phyloP scores from a whole-genome alignment of 345 rosid genomes.

The Boechera divaricarpa region DNA sequence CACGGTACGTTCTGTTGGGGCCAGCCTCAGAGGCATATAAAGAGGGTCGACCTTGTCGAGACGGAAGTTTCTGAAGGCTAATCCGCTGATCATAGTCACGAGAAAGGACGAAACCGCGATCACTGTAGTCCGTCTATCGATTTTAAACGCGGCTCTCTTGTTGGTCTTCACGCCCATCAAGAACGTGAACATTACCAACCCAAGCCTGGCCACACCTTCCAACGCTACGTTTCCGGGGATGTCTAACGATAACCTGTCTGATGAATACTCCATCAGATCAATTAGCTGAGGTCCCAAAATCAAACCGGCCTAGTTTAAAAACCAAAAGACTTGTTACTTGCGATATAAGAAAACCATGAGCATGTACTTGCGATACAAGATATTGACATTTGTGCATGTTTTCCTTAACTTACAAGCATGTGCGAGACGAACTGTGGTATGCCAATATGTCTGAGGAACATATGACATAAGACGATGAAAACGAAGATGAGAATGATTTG shows the following conservation, averaged over 20 bases:
- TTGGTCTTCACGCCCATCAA: slow-evolving; percentile 59
- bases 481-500: slow-evolving; percentile 36
- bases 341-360: neutral
- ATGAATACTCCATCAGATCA: slow-evolving; percentile 28
- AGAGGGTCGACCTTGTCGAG: slow-evolving; percentile 39
- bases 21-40: slow-evolving; percentile 38
- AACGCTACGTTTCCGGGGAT: slow-evolving; percentile 31
- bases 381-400: neutral
- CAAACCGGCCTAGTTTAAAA: slow-evolving; percentile 34
- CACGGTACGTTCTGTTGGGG: slow-evolving; percentile 37
- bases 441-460: slow-evolving; percentile 40
- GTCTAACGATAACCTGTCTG: slow-evolving; percentile 27
- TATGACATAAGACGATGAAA: slow-evolving; percentile 16
- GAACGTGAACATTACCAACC: slow-evolving; percentile 52
- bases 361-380: slow-evolving; percentile 2
- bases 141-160: slow-evolving; percentile 31
- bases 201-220: slow-evolving; percentile 48
- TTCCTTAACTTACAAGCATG: slow-evolving; percentile 39
- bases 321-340: slow-evolving; percentile 15
- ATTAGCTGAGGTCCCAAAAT: slow-evolving; percentile 36
- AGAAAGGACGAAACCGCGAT: slow-evolving; percentile 41
- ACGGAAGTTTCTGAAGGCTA: slow-evolving; percentile 25
- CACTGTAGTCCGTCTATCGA: slow-evolving; percentile 1
- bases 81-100: slow-evolving; percentile 32
- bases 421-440: slow-evolving; percentile 39